Conservation (phyloP, 2,329 filamentous ascomycete species). For the Colletotrichum sp. region DNA sequence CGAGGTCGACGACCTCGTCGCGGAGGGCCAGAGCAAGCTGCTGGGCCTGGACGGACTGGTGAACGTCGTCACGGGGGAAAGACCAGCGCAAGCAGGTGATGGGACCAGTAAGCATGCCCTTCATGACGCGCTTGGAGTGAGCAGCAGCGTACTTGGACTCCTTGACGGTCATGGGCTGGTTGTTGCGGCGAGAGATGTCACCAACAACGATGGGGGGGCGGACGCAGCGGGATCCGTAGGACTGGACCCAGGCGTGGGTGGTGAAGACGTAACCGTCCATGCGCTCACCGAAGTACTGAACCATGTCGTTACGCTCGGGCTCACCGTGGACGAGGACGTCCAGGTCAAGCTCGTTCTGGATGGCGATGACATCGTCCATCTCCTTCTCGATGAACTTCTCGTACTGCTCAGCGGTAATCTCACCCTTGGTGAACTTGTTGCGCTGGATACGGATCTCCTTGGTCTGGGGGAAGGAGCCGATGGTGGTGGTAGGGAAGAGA, state of each 20-base stretch:
- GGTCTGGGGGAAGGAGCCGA: constrained; percentile 99
- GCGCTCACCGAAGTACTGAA: constrained; percentile 99
- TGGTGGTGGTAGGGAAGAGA: constrained; percentile 98
- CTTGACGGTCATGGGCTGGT: constrained; percentile 94
- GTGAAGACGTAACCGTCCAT: constrained; percentile 98
- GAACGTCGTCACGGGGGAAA: constrained; percentile 99
- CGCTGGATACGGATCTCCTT: constrained; percentile 96
- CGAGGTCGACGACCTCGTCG: constrained; percentile 97
- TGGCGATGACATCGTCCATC: constrained; percentile 92
- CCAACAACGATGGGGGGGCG: constrained; percentile 98
- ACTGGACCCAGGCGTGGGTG: constrained; percentile 98
- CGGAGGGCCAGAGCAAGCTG: constrained; percentile 98
- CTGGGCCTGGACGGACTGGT: constrained; percentile 98
- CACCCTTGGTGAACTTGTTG: constrained; percentile 98
- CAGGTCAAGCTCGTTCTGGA: constrained; percentile 97
- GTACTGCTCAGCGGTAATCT: constrained; percentile 91
- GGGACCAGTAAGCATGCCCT: constrained; percentile 99
- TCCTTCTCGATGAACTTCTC: constrained; percentile 99
- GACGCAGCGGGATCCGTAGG: constrained; percentile 97
- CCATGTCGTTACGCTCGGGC: constrained; percentile 99
- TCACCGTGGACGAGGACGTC: constrained; percentile 98
- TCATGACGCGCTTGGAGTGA: constrained; percentile 99
- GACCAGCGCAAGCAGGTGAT: constrained; percentile 99
- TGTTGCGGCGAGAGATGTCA: constrained; percentile 91
- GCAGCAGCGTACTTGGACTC: constrained; percentile 99